Base-by-base conservation (phyloP, 768 basidiomycete genomes). In the Xerocomellus chrysenteron region DNA sequence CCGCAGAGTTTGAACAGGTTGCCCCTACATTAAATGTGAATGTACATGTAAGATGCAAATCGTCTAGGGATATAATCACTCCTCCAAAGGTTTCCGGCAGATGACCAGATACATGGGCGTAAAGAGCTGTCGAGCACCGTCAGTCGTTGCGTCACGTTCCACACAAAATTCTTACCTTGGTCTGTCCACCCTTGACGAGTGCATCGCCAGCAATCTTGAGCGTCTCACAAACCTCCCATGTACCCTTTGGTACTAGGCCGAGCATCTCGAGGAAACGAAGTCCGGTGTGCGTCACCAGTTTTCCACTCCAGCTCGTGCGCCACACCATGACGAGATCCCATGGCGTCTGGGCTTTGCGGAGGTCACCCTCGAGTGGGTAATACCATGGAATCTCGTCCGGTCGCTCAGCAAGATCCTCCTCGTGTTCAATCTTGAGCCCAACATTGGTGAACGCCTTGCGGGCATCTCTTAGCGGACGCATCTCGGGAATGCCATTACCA, bases 401-500 rank as follows among this genome's bases (percentile, higher is more conserved):
- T 43, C 94, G 88, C 30, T 88, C 90, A 5, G 96, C 96, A 41
- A 99, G 80, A 70, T 99, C 96, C 66, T 99, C 96, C 68, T 96
- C 93, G 68, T 92, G 88, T 67, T 88, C 81, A 58, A 98, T 81
- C 65, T 84, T 73, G 78, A 98, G 93, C 19, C 96, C 97, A 52
- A 96, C 94, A 3, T 76, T 79, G 65, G 82, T 76, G 56, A 99
- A 74, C 0, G 96, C 97, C 57, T 89, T 72, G 54, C 90, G 84
- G 0, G 92, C 86, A 48, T 78, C 71, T 30, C 74, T 70, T 47
- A 94, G 74, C 37, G 85, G 85, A 6, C 97, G 87, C 96, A 98
- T 97, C 76, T 98, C 92, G 19, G 97, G 93, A 66, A 99, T 98
- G 54, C 97, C 97, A 68, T 96, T 94, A 21, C 97, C 96, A 54